Conservation (phyloP, 306 rosid species). For the Prunus davidiana region DNA sequence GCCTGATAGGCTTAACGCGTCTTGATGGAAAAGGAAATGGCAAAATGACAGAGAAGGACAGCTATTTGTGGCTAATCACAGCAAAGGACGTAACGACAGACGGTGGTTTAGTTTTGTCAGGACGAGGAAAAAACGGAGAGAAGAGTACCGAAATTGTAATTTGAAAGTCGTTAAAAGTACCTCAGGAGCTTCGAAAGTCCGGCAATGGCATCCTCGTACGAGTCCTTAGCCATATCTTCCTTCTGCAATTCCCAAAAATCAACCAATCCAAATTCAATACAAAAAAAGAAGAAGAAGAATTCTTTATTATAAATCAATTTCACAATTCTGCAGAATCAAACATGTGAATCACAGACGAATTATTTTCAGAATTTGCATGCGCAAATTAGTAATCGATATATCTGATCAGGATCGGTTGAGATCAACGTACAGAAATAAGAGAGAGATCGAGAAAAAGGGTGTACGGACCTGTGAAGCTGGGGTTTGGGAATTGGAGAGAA, state of each 20-base stretch:
- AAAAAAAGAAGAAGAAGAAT: background rate
- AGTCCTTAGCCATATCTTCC: constrained; percentile 70
- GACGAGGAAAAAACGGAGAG: background rate
- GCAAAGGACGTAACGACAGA: background rate
- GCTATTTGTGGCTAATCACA: background rate
- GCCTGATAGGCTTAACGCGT: constrained; percentile 3
- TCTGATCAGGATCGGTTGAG: background rate
- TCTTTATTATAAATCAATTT: background rate
- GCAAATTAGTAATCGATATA: too few relatives aligned
- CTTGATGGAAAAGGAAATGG: background rate
- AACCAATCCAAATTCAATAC: background rate
- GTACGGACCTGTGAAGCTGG: constrained; percentile 4
- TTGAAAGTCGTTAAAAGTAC: constrained; percentile 26
- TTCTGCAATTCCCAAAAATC: constrained; percentile 33
- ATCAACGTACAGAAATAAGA: background rate
- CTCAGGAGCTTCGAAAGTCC: constrained; percentile 69
- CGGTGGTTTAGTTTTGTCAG: background rate
- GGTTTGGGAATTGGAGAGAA: constrained; percentile 4
- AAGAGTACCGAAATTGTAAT: background rate
- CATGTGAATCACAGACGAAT: background rate
- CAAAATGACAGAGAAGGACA: constrained; percentile 27
- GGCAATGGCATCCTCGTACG: constrained; percentile 75
- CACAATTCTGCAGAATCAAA: background rate
- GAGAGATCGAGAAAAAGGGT: background rate
- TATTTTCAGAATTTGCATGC: too few relatives aligned